Percentiles rank a stretch among this genome's conserved stretches.
These are phyloP conservation scores for Rheum nobile DNA, from an alignment of 148 eudicot genomes.

Conservation along the genomic window DNA sequence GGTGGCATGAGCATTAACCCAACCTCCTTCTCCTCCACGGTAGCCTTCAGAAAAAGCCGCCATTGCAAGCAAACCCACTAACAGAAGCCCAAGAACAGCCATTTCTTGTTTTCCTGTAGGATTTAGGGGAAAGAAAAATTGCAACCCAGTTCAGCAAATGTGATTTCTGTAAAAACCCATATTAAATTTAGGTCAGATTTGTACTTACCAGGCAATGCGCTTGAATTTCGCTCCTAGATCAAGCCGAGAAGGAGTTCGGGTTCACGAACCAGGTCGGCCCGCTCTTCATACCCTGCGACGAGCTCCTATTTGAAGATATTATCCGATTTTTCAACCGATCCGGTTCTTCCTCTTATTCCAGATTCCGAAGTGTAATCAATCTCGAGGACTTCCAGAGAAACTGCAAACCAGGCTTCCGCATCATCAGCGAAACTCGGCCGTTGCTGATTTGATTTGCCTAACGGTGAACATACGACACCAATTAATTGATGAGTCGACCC, in stretches of 20 bases:
- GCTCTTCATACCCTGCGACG: conserved; percentile 69
- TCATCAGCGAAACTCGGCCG: neutral
- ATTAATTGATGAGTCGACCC: neutral
- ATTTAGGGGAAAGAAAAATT: neutral
- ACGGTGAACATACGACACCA: neutral
- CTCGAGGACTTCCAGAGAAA: neutral
- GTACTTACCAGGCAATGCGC: neutral
- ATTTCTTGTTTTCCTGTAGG: conserved; percentile 34
- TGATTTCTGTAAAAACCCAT: neutral
- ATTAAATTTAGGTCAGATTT: neutral
- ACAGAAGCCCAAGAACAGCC: conserved; percentile 25
- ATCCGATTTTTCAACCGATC: conserved; percentile 43
- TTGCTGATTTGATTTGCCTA: neutral
- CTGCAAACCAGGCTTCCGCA: neutral
- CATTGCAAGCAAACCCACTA: conserved; percentile 36
- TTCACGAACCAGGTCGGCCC: conserved; percentile 51
- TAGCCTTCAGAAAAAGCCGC: conserved; percentile 25
- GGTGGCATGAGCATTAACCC: conserved; percentile 71
- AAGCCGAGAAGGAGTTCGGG: conserved; percentile 70
- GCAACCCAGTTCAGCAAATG: neutral
- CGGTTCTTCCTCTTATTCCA: conserved; percentile 18
- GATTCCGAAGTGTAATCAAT: neutral
- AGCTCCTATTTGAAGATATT: conserved; percentile 55
- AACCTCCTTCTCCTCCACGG: conserved; percentile 40
- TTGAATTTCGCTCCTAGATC: conserved; percentile 24